Evolutionary conservation across 2,329 filamentous ascomycete genomes (phyloP), one percentile per base, ranked within the genome.

Genomic region (Paecilomyces sp.): DNA sequence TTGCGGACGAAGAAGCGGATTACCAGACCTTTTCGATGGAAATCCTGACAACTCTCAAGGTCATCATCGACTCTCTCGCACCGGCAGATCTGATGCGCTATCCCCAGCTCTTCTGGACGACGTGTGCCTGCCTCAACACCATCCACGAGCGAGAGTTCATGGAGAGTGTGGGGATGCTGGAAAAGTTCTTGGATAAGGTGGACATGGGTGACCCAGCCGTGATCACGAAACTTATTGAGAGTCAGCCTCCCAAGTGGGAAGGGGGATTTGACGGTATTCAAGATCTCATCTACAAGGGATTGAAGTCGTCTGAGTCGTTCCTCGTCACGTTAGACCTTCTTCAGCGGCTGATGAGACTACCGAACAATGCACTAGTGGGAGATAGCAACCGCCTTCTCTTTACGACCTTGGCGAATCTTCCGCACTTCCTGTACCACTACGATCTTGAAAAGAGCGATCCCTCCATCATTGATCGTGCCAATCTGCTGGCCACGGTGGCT

Each of bases 1-100:
- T 99, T 67, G 92, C 95, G 0, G 93, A 97, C 64, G 92, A 97
- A 66, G 91, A 96, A 68, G 85, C 87, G 0, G 93, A 97, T 75
- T 96, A 97, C 58, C 91, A 97, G 69, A 93, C 92, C 0, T 99
- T 99, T 69, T 95, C 94, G 0, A 93, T 97, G 88, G 95, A 99
- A 72, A 97, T 99, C 60, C 76, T 99, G 57, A 97, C 92, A 0
- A 99, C 95, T 0, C 75, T 99, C 57, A 92, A 95, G 70, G 92
- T 92, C 0, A 88, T 99, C 53, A 96, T 99, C 60, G 84, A 87
- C 65, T 94, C 93, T 58, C 79, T 97, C 30, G 88, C 92, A 22
- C 82, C 89, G 0, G 84, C 89, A 41, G 89, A 92, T 70, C 81
- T 99, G 1, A 76, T 96, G 55, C 86, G 87, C n/a, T 97, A 96